phyloP scores from a whole-genome alignment of 208 protist species.

The Dictyostelium gargantuum region DNA sequence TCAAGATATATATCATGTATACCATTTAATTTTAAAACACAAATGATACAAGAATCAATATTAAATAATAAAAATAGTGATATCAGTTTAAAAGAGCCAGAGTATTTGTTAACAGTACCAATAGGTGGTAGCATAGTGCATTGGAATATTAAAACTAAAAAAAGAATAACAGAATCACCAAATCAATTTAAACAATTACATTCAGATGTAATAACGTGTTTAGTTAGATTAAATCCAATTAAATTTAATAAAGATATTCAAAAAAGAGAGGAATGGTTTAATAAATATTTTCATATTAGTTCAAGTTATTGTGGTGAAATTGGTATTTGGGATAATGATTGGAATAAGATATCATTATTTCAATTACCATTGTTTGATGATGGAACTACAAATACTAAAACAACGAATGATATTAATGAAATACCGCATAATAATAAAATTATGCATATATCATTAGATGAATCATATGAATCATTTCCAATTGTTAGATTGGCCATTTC shows the following conservation, averaged over 20 bases:
- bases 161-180: background rate
- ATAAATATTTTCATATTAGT: conserved; percentile 8
- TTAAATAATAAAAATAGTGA: background rate
- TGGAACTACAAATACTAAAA: background rate
- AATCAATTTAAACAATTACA: background rate
- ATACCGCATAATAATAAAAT: background rate
- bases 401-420: background rate
- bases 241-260: background rate
- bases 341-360: background rate
- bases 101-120: background rate
- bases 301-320: conserved; percentile 23
- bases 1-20: conserved; percentile 59
- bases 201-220: background rate
- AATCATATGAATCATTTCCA: background rate
- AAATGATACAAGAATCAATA: background rate
- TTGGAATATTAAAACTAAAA: background rate
- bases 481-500: background rate
- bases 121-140: background rate
- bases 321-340: background rate
- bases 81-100: background rate
- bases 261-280: background rate
- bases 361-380: background rate
- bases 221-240: background rate
- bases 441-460: conserved; percentile 52
- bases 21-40: background rate